phyloP scores from a whole-genome alignment of 106 monocot species.

The Xerophyta viscosa region DNA sequence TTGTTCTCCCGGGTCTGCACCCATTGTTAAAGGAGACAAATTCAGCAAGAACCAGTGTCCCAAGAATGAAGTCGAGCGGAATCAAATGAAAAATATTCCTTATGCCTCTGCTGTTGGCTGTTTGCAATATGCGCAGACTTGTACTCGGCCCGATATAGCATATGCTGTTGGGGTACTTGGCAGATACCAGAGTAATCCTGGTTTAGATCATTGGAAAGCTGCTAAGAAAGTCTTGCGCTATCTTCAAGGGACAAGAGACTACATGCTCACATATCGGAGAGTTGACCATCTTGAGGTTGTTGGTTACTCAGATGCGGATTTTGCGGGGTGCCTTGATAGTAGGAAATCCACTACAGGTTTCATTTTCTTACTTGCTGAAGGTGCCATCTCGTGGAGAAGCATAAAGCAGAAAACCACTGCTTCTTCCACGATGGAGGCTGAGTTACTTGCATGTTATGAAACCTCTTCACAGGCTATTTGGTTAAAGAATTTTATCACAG shows the following conservation, averaged over 20 bases:
- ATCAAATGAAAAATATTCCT: background rate
- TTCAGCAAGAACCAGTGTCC: background rate
- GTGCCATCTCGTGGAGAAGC: slow-evolving; percentile 4
- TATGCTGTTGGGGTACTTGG: slow-evolving; percentile 1
- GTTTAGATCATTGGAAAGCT: background rate
- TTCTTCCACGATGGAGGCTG: background rate
- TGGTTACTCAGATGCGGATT: slow-evolving; percentile 2
- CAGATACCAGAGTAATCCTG: slow-evolving; percentile 4
- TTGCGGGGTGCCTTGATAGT: slow-evolving; percentile 1
- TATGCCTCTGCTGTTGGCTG: slow-evolving; percentile 5
- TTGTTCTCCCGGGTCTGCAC: background rate
- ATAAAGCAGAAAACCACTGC: background rate
- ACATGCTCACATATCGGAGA: slow-evolving; percentile 1
- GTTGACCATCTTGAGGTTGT: background rate
- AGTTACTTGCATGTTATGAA: background rate
- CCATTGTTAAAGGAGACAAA: background rate
- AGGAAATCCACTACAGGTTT: slow-evolving; percentile 1
- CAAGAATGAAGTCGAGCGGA: background rate
- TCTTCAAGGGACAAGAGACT: slow-evolving; percentile 4
- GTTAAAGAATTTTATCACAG: background rate
- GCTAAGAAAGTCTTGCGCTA: slow-evolving; percentile 4
- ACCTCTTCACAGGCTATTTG: slow-evolving; percentile 3
- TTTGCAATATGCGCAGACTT: slow-evolving; percentile 1
- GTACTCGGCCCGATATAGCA: background rate
- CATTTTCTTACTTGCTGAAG: slow-evolving; percentile 2